Evolutionary conservation across 208 protist species (phyloP).

Genomic region (Leishmania amazonensis): DNA sequence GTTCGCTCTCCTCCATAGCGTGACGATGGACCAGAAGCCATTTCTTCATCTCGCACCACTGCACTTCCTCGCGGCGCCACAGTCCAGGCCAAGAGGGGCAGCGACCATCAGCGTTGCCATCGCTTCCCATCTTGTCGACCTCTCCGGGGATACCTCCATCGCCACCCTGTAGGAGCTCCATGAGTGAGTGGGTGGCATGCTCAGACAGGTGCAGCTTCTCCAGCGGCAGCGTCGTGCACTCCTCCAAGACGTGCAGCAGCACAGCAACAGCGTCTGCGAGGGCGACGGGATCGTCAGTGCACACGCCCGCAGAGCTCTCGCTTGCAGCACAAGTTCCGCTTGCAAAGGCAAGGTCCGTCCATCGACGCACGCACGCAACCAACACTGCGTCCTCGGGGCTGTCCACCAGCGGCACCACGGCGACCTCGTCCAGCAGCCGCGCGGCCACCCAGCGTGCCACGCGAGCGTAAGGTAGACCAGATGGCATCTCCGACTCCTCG

Average conservation of each 20-base stretch:
- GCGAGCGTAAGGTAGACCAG: not conserved
- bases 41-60: slow-evolving; percentile 2
- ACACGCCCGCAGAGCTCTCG: slow-evolving; percentile 4
- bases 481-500: slow-evolving; percentile 6
- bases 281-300: slow-evolving; percentile 10
- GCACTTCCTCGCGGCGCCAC: not conserved
- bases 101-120: not conserved
- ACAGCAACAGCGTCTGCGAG: slow-evolving; percentile 25
- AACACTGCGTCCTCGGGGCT: slow-evolving; percentile 39
- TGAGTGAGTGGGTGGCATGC: slow-evolving; percentile 31
- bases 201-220: slow-evolving; percentile 40
- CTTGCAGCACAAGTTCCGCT: not conserved
- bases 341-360: slow-evolving; percentile 45
- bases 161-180: slow-evolving; percentile 39
- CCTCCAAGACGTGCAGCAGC: slow-evolving; percentile 29
- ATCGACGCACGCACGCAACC: slow-evolving; percentile 60
- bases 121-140: not conserved
- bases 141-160: not conserved
- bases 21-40: not conserved
- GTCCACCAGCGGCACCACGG: slow-evolving; percentile 36
- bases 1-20: not conserved
- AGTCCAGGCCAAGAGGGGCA: slow-evolving; percentile 3
- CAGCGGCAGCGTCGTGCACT: slow-evolving; percentile 32
- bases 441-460: slow-evolving; percentile 52
- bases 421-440: slow-evolving; percentile 43